These are phyloP conservation scores for Trichoderma hamatum DNA, from an alignment of 2,329 filamentous ascomycete genomes.

Conservation along the genomic window DNA sequence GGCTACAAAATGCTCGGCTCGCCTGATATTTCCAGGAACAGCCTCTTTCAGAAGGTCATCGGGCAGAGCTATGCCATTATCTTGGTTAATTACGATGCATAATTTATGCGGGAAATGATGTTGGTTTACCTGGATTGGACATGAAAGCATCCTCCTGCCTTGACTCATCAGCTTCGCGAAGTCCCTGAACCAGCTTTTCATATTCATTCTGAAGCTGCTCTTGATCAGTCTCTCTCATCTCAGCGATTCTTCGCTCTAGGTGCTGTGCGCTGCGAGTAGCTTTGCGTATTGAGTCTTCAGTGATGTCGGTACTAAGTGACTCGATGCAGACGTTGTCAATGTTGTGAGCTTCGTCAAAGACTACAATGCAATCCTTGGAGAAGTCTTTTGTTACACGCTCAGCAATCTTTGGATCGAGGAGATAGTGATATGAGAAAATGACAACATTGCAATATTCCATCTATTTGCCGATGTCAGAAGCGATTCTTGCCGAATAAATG, in stretches of 20 bases:
- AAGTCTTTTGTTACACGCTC: conserved; percentile 93
- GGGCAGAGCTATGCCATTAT: conserved; percentile 65
- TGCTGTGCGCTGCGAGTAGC: conserved; percentile 90
- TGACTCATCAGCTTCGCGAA: conserved; percentile 85
- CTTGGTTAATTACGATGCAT: background rate
- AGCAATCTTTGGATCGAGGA: conserved; percentile 96
- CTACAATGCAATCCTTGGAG: conserved; percentile 97
- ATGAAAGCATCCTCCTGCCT: conserved; percentile 95
- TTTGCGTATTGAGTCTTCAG: conserved; percentile 89
- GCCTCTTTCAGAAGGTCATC: conserved; percentile 95
- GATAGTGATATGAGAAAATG: conserved; percentile 98
- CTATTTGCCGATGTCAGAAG: conserved; percentile 44
- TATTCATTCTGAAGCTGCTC: conserved; percentile 96
- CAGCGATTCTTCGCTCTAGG: conserved; percentile 83
- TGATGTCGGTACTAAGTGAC: conserved; percentile 93
- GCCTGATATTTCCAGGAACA: conserved; percentile 91
- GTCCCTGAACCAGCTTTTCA: conserved; percentile 87
- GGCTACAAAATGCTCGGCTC: conserved; percentile 93
- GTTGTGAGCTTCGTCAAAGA: conserved; percentile 98
- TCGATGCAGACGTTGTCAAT: conserved; percentile 99
- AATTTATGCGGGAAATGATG: background rate
- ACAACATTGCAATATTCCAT: conserved; percentile 99
- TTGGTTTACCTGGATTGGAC: conserved; percentile 73
- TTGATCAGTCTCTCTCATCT: conserved; percentile 95
- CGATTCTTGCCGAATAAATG: background rate